Base-by-base conservation (phyloP, 306 rosid genomes). In the Delonix regia region DNA sequence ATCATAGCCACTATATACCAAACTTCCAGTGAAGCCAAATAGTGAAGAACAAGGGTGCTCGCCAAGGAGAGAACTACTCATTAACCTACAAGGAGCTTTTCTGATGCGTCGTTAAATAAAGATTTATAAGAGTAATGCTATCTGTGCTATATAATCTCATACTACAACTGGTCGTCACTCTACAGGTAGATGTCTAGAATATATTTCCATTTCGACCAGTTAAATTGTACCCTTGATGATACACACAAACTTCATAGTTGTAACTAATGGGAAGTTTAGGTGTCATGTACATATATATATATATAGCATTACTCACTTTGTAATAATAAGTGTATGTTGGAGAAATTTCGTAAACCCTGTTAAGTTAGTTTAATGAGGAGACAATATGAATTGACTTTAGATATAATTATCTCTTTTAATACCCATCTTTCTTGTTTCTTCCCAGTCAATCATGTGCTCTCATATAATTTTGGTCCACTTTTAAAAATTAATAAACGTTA, bases 101-200 rank as follows among this genome's bases (percentile, higher is more conserved):
- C 27, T 64, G 65, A 64, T 76, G 60, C 62, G 49, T 30, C 74
- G 45, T 48, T 65, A 55, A 11, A 66, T 66, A 66, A 60, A 39
- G 51, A n/a, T 41, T n/a, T 41, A 79, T 69, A 75, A 79, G 70
- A 68, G 81, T 78, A 6, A 16, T 81, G 72, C 62, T 84, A 42
- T 80, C 2, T 15, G 2, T 80, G 38, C 47, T 27, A 80, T 70
- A n/a, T n/a, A n/a, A n/a, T 47, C 57, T 16, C 64, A 16, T 74
- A 38, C 56, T 27, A 33, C 44, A 33, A 36, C 19, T 65, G 7
- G 67, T 57, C 61, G 73, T 67, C 24, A 8, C 49, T 30, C 11
- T 36, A 9, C n/a, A n/a, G n/a, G n/a, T 16, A 62, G 42, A 69
- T 71, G 68, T 75, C 52, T 63, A 25, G 25, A 21, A 30, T 16